Base-by-base conservation (phyloP, 106 monocot genomes). In the Agapanthus africanus region DNA sequence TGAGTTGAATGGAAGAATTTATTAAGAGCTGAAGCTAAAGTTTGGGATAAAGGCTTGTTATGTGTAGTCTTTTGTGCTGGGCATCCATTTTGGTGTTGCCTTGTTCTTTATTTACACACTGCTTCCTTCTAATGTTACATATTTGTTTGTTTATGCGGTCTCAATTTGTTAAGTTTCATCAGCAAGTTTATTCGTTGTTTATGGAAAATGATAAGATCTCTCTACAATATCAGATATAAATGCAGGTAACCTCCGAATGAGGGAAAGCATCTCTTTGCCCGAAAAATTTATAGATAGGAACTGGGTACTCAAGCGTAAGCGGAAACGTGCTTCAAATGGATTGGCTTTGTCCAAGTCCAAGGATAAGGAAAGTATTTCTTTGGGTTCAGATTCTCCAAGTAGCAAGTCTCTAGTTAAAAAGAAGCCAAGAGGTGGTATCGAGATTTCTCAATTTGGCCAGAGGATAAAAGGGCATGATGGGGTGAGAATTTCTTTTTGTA, bases 221-320 rank as follows among this genome's bases (percentile, higher is more conserved):
- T 25, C 22, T 57, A 30, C 18, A n/a, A 1, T 66, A 15, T 66
- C 33, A 67, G 65, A 51, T 21, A 37, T 68, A 19, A 10, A 65
- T 56, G 70, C 77, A 56, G 63, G 33, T 38, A 73, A 60, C 41
- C 63, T 54, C 39, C 14, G 51, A 84, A 60, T 93, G 84, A 81
- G 42, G 70, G 83, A 88, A 78, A 65, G 34, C 36, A 69, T 37
- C 37, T 78, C 83, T 69, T 68, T 74, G 26, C 73, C 76, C 31
- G 78, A 84, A 33, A 82, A 77, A 66, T 76, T 80, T 67, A 73
- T 86, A 26, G 89, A 89, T 54, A 73, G 79, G 63, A 89, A 82
- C 69, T 89, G 93, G 93, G 79, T 84, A 30, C 49, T 71, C 47
- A 89, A 93, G 79, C 89, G 89, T 63, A 93, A 93, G 74, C 74